Evolutionary conservation across 495 filamentous ascomycete genomes (phyloP).

Genomic region (Neurospora sp.): DNA sequence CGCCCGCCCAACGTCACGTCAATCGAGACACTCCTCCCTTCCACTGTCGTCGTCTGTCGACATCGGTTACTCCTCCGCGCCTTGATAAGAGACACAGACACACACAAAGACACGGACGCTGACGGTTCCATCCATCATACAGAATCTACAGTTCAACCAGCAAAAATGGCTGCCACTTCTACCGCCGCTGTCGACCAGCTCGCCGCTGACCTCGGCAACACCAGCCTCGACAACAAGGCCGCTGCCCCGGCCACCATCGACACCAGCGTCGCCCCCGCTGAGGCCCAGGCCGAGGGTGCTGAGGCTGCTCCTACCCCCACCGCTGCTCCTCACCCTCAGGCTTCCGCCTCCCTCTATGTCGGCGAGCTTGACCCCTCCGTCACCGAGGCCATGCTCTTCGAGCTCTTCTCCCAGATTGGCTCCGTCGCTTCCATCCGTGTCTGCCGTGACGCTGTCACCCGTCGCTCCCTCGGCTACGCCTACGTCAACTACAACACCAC

Average conservation of each 20-base stretch:
- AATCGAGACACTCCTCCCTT: neutral
- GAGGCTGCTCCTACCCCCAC: slow-evolving; percentile 59
- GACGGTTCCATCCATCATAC: neutral
- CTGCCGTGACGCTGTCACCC: slow-evolving; percentile 97
- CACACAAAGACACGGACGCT: slow-evolving; percentile 4
- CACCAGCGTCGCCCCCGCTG: slow-evolving; percentile 47
- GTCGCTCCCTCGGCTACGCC: slow-evolving; percentile 96
- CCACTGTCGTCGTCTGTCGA: neutral
- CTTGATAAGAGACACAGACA: neutral
- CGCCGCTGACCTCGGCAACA: slow-evolving; percentile 50
- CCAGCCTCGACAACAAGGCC: slow-evolving; percentile 54
- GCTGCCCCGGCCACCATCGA: slow-evolving; percentile 48
- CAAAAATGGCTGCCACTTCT: slow-evolving; percentile 51
- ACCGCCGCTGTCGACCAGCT: slow-evolving; percentile 62
- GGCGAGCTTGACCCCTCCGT: slow-evolving; percentile 96
- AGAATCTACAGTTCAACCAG: slow-evolving; percentile 6
- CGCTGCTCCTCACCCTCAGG: slow-evolving; percentile 62
- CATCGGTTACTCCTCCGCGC: neutral
- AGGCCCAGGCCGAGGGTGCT: slow-evolving; percentile 41
- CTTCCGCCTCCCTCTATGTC: slow-evolving; percentile 96
- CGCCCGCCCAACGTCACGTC: neutral
- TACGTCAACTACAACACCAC: slow-evolving; percentile 99
- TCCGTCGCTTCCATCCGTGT: slow-evolving; percentile 99
- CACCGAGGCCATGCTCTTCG: slow-evolving; percentile 99
- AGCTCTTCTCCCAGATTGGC: slow-evolving; percentile 99